These are phyloP conservation scores for Pseudotsuga menziesii DNA, from an alignment of 75 land plant genomes.

Conservation along the genomic window DNA sequence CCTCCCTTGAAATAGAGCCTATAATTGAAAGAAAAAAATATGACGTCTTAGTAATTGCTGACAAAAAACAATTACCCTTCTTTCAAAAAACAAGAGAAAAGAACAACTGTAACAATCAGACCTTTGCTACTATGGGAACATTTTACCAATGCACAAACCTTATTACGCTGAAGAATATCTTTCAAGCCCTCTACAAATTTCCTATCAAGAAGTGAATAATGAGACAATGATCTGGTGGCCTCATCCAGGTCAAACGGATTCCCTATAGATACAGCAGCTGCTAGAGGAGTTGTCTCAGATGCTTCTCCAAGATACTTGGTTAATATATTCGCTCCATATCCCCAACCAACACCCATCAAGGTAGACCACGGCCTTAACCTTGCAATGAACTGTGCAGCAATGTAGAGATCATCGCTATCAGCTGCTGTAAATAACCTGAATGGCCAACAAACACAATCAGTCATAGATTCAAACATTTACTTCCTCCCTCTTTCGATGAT, in stretches of 20 bases:
- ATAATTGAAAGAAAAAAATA: background rate
- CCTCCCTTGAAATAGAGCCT: slow-evolving; percentile 87
- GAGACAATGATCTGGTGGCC: slow-evolving; percentile 39
- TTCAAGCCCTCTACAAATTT: slow-evolving; percentile 63
- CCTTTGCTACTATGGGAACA: background rate
- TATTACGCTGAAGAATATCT: slow-evolving; percentile 72
- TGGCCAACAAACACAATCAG: slow-evolving; percentile 6
- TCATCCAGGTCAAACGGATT: slow-evolving; percentile 89
- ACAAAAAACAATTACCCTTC: background rate
- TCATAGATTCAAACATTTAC: background rate
- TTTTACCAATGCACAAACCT: slow-evolving; percentile 42
- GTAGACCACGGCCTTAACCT: slow-evolving; percentile 77
- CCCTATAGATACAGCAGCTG: slow-evolving; percentile 87
- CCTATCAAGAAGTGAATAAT: slow-evolving; percentile 37
- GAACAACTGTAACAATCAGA: background rate
- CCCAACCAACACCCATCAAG: slow-evolving; percentile 88
- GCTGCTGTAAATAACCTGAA: slow-evolving; percentile 97
- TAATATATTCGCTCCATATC: slow-evolving; percentile 96
- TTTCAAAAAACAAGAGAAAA: background rate
- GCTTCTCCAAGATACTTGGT: slow-evolving; percentile 92
- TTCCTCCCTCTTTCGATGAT: background rate
- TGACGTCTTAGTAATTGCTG: background rate
- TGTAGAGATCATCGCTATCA: slow-evolving; percentile 92
- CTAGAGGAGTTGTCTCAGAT: slow-evolving; percentile 64
- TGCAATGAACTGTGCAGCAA: slow-evolving; percentile 60